Evolutionary conservation across 2,329 filamentous ascomycete species (phyloP).

Genomic region (Pseudogymnoascus sp.): DNA sequence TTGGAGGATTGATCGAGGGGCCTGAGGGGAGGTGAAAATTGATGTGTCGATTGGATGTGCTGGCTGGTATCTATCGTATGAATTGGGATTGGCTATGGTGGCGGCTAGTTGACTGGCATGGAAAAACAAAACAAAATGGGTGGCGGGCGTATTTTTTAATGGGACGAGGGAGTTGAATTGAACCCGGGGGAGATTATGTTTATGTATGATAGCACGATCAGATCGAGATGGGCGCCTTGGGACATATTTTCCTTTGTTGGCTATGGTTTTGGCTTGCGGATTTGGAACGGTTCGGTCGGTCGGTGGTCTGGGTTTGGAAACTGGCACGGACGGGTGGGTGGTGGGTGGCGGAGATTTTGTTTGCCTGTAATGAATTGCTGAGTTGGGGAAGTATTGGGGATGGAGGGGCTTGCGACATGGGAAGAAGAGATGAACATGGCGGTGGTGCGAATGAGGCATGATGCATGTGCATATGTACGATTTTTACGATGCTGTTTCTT

Average conservation of each 20-base stretch:
- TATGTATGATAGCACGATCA: constrained; percentile 5
- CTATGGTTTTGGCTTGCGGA: neutral
- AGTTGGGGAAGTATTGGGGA: neutral
- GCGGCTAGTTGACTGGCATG: neutral
- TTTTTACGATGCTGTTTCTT: neutral
- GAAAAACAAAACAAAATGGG: neutral
- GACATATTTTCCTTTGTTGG: constrained; percentile 5
- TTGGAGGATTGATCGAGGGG: neutral
- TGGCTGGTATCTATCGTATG: neutral
- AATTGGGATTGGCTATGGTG: neutral
- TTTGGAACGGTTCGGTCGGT: neutral
- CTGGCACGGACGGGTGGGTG: neutral
- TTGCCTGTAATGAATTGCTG: neutral
- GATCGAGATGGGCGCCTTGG: neutral
- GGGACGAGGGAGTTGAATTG: neutral
- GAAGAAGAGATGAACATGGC: neutral
- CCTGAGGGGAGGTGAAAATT: neutral
- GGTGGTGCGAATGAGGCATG: neutral
- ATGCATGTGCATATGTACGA: constrained; percentile 3
- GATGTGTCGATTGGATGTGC: neutral
- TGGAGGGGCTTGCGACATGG: neutral
- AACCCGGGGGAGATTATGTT: neutral
- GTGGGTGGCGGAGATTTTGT: neutral
- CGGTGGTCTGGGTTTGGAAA: neutral
- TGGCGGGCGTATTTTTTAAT: neutral